Conservation (phyloP, 495 filamentous ascomycete species). For the Lepidopterella palustris region DNA sequence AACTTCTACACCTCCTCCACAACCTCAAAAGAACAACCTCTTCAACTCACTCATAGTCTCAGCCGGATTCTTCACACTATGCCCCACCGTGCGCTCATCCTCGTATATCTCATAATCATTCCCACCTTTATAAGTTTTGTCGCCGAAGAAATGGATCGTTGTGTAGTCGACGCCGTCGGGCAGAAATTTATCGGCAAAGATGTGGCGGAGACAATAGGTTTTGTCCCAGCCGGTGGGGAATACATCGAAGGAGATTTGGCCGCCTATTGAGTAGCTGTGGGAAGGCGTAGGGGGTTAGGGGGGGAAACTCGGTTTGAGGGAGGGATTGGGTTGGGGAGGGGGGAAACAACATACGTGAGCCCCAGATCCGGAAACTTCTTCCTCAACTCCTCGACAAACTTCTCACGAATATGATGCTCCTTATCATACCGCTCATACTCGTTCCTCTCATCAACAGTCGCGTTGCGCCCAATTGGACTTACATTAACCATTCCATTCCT, state of each 20-base stretch:
- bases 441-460: constrained; percentile 66
- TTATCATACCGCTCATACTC: constrained; percentile 76
- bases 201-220: constrained; percentile 87
- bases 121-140: constrained; percentile 82
- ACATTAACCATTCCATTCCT: constrained; percentile 97
- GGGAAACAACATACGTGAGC: constrained; percentile 60
- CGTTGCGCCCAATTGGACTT: constrained; percentile 86
- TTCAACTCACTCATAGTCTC: constrained; percentile 73
- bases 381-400: constrained; percentile 65
- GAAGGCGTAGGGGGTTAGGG: constrained; percentile 1
- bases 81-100: constrained; percentile 75
- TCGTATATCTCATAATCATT: constrained; percentile 93
- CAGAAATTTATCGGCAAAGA: constrained; percentile 70
- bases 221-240: constrained; percentile 98
- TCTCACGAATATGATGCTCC: constrained; percentile 62
- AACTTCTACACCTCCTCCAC: background rate
- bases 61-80: constrained; percentile 70
- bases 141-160: constrained; percentile 95
- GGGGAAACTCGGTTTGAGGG: background rate
- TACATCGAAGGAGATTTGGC: constrained; percentile 96
- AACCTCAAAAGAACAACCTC: constrained; percentile 54
- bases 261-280: constrained; percentile 79
- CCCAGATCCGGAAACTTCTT: constrained; percentile 77
- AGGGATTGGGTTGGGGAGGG: background rate
- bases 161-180: constrained; percentile 66